phyloP scores from a whole-genome alignment of 768 basidiomycete species.

The Tulasnella sp. region DNA sequence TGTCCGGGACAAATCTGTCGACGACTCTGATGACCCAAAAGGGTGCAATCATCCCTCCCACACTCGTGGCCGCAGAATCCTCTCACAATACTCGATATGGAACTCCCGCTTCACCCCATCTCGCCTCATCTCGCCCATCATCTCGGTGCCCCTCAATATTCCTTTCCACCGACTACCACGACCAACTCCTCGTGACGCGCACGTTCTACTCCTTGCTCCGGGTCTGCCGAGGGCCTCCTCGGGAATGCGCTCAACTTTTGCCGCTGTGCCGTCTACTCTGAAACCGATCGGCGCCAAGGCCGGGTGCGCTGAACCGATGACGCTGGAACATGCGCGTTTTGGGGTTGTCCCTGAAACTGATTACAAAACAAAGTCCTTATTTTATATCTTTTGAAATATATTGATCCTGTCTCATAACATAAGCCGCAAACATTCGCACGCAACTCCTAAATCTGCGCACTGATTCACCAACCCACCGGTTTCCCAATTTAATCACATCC shows the following conservation, averaged over 20 bases:
- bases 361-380: not conserved
- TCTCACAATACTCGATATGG: not conserved
- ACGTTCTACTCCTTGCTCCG: too few relatives aligned
- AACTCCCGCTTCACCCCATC: not conserved
- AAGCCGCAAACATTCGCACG: conserved; percentile 6
- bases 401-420: not conserved
- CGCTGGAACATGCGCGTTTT: not conserved
- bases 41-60: not conserved
- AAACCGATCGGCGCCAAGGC: not conserved
- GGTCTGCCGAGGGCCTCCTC: too few relatives aligned
- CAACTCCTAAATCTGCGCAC: not conserved
- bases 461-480: not conserved
- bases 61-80: not conserved
- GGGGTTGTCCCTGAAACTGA: not conserved
- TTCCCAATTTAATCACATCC: not conserved
- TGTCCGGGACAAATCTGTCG: not conserved
- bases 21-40: too few relatives aligned
- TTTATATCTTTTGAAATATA: not conserved
- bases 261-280: not conserved
- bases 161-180: not conserved
- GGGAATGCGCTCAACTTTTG: not conserved
- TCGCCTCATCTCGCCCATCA: conserved; percentile 8
- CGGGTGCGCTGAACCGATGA: not conserved
- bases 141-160: conserved; percentile 9
- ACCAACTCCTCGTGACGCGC: not conserved